Conservation (phyloP, 495 filamentous ascomycete genomes). For the Penicillium arizonense region DNA sequence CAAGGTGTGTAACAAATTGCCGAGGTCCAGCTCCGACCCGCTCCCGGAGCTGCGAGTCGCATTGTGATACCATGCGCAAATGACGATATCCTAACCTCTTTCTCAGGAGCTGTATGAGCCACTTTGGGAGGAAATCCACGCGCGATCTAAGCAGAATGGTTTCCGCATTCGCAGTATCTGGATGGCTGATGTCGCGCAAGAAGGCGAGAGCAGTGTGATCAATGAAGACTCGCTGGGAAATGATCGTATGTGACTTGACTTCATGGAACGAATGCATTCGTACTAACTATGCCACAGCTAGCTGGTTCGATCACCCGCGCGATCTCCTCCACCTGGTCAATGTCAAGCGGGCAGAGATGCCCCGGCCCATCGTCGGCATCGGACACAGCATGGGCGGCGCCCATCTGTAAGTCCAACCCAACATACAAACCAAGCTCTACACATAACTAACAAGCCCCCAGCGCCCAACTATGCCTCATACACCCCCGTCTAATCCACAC, state of each 20-base stretch:
- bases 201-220: constrained; percentile 71
- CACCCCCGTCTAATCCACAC: constrained; percentile 81
- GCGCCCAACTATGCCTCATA: constrained; percentile 60
- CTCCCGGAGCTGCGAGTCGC: not conserved
- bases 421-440: not conserved
- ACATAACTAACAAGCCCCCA: constrained; percentile 16
- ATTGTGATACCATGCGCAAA: not conserved
- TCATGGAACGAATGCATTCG: not conserved
- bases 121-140: constrained; percentile 74
- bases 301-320: constrained; percentile 83
- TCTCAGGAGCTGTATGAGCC: constrained; percentile 82
- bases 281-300: constrained; percentile 46
- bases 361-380: constrained; percentile 81
- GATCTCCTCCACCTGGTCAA: constrained; percentile 90
- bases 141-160: constrained; percentile 48
- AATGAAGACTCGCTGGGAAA: constrained; percentile 75
- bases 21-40: not conserved
- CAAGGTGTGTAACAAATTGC: constrained; percentile 53
- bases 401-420: constrained; percentile 46
- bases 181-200: constrained; percentile 79
- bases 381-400: constrained; percentile 88
- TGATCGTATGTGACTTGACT: constrained; percentile 57
- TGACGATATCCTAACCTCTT: not conserved
- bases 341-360: constrained; percentile 77
- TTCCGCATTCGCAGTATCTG: constrained; percentile 77